phyloP scores from a whole-genome alignment of 1,139 yeast genomes.

The Hansenula lynferdii region DNA sequence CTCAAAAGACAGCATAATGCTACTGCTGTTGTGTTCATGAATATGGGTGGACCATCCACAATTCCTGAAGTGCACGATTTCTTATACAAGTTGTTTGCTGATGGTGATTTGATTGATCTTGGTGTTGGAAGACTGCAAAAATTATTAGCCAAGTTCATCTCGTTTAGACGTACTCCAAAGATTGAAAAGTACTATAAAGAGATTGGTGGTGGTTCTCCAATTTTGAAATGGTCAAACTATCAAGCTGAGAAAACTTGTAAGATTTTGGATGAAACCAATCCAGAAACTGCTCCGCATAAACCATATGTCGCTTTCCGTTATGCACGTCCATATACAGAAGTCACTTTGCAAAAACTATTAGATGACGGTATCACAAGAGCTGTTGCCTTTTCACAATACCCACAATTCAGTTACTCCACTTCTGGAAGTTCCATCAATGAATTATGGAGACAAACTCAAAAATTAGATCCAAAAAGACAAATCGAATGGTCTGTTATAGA shows the following conservation, averaged over 20 bases:
- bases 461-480: slow-evolving; percentile 64
- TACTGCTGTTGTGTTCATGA: slow-evolving; percentile 77
- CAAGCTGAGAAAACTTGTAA: slow-evolving; percentile 81
- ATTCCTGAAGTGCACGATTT: slow-evolving; percentile 81
- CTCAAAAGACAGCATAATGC: slow-evolving; percentile 20
- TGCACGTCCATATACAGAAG: slow-evolving; percentile 87
- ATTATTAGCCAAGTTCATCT: slow-evolving; percentile 68
- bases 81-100: slow-evolving; percentile 66
- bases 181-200: slow-evolving; percentile 78
- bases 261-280: slow-evolving; percentile 67
- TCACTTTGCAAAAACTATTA: slow-evolving; percentile 67
- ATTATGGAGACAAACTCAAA: slow-evolving; percentile 62
- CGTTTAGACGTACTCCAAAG: slow-evolving; percentile 79
- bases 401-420: slow-evolving; percentile 92
- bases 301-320: slow-evolving; percentile 97
- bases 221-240: slow-evolving; percentile 85
- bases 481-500: slow-evolving; percentile 89
- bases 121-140: slow-evolving; percentile 66
- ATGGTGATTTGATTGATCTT: slow-evolving; percentile 83
- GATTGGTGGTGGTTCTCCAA: slow-evolving; percentile 98
- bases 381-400: slow-evolving; percentile 95
- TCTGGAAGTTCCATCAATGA: slow-evolving; percentile 90
- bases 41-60: slow-evolving; percentile 98
- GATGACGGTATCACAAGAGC: slow-evolving; percentile 86
- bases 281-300: slow-evolving; percentile 88